Conservation (phyloP, 257 asterid species). For the Plantago elongata region DNA sequence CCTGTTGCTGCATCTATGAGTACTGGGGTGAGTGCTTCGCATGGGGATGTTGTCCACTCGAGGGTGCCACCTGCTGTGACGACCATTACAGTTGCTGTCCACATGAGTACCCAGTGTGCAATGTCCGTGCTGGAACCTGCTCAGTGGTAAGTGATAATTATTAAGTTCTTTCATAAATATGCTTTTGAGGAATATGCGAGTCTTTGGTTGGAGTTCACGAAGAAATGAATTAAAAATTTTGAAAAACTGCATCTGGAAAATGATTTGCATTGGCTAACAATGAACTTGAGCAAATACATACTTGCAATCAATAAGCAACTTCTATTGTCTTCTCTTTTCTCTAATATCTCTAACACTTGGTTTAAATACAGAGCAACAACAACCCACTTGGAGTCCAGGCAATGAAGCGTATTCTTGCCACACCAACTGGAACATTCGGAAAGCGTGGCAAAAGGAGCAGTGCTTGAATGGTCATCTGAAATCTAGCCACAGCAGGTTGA, state of each 20-base stretch:
- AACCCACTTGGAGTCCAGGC: conserved; percentile 51
- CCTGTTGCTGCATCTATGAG: conserved; percentile 68
- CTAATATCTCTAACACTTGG: neutral
- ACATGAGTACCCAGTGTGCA: conserved; percentile 72
- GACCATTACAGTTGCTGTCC: conserved; percentile 85
- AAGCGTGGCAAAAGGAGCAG: conserved; percentile 23
- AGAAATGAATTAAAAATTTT: no score
- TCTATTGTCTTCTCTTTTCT: neutral
- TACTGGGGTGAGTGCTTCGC: conserved; percentile 36
- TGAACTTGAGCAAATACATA: no score
- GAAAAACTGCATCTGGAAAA: neutral
- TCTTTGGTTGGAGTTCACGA: no score
- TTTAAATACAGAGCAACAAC: conserved; percentile 32
- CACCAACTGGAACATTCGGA: conserved; percentile 21
- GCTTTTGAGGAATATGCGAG: neutral
- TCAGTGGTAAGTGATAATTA: conserved; percentile 36
- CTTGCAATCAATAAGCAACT: no score
- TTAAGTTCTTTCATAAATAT: neutral
- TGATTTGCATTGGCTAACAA: no score
- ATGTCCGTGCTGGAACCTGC: conserved; percentile 64
- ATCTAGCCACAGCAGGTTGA: neutral
- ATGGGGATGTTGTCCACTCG: conserved; percentile 92
- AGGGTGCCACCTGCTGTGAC: conserved; percentile 72
- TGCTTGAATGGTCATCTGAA: conserved; percentile 20
- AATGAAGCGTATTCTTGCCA: conserved; percentile 36